These are phyloP conservation scores for Sinapis alba DNA, from an alignment of 441 rosid species.

Conservation along the genomic window DNA sequence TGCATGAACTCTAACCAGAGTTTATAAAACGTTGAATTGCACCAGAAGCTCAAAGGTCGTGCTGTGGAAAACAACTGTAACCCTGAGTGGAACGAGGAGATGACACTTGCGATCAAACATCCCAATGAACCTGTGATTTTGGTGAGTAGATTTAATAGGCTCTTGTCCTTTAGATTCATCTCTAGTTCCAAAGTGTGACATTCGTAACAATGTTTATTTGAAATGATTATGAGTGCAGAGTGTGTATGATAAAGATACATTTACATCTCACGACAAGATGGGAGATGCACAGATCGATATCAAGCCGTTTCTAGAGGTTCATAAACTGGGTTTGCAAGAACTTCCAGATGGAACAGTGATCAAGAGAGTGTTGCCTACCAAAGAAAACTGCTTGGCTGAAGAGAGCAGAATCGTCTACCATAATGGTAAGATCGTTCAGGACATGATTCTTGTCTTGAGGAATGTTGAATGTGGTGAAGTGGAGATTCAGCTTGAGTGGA, in stretches of 20 bases:
- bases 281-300: constrained; percentile 54
- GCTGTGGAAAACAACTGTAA: constrained; percentile 53
- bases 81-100: constrained; percentile 67
- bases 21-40: constrained; percentile 8
- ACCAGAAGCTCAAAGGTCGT: constrained; percentile 56
- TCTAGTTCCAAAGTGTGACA: not conserved
- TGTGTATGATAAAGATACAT: constrained; percentile 59
- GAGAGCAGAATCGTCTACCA: constrained; percentile 52
- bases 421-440: constrained; percentile 50
- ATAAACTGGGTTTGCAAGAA: constrained; percentile 38
- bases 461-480: constrained; percentile 56
- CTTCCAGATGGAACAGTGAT: constrained; percentile 48
- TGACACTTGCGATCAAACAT: constrained; percentile 48
- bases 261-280: constrained; percentile 59
- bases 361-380: constrained; percentile 44
- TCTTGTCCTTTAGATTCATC: not conserved
- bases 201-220: not conserved
- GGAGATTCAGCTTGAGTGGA: constrained; percentile 56
- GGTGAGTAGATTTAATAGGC: constrained; percentile 36
- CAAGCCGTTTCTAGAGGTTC: constrained; percentile 47
- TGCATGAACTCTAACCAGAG: not conserved
- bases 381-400: constrained; percentile 44
- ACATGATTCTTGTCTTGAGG: constrained; percentile 49
- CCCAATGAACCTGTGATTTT: constrained; percentile 42
- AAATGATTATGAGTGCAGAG: constrained; percentile 22